Conservation (phyloP, 2,329 filamentous ascomycete species). For the Rhynchosporium agropyri region DNA sequence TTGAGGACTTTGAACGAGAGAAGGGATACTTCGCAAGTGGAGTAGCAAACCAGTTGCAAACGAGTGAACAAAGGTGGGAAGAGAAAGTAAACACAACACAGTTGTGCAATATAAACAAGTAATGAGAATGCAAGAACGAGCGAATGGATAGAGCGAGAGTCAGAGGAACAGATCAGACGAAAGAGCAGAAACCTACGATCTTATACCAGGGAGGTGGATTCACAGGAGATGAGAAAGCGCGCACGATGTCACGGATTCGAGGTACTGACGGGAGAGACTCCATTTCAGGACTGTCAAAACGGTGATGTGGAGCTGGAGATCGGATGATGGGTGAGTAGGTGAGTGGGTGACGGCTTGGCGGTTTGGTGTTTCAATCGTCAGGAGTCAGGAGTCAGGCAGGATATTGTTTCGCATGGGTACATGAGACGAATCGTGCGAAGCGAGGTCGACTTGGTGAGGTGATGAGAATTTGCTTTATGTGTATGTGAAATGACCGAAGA, state of each 20-base stretch:
- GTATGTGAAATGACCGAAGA: background rate
- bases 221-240: background rate
- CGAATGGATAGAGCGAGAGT: slow-evolving; percentile 4
- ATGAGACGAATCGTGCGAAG: slow-evolving; percentile 3
- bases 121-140: background rate
- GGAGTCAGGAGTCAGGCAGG: background rate
- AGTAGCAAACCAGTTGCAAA: slow-evolving; percentile 19
- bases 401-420: background rate
- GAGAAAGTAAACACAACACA: slow-evolving; percentile 9
- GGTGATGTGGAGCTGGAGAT: slow-evolving; percentile 8
- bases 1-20: background rate
- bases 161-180: slow-evolving; percentile 9
- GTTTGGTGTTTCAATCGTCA: background rate
- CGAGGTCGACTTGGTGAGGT: background rate
- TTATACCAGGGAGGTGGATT: background rate
- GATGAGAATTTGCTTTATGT: background rate
- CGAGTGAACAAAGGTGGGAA: background rate
- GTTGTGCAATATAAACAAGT: background rate
- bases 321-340: background rate
- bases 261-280: background rate
- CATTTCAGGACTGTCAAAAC: slow-evolving; percentile 6
- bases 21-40: background rate
- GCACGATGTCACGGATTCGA: slow-evolving; percentile 1
- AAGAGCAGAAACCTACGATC: background rate
- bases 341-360: background rate